Base-by-base conservation (phyloP, 495 filamentous ascomycete genomes). In the Penicillium crystallinum region DNA sequence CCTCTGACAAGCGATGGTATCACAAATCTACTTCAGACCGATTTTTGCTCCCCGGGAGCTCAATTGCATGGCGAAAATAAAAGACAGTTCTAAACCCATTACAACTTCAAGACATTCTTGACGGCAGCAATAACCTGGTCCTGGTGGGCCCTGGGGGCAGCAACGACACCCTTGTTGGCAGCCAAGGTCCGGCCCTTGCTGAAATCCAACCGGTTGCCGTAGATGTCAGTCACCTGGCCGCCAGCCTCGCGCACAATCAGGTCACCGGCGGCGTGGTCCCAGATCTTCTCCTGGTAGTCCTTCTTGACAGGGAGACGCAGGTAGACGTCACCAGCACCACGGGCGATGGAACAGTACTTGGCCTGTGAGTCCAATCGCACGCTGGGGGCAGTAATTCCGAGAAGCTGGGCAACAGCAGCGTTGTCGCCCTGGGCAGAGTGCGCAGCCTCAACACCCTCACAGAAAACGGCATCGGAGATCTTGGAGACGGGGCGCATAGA, bases 241-340 rank as follows among this genome's bases (percentile, higher is more conserved):
- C 95, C 93, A 4, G 95, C 91, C 70, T 99, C 93, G 41, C 90
- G 80, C 10, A 96, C 91, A 58, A 99, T 91, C 45, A 99, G 69
- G 54, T 95, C 91, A 30, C 93, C 93, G n/a, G 90, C 92, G 27
- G 92, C 95, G 71, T 99, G 93, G 66, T 99, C 93, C 93, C 93
- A 99, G 57, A 99, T 97, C 79, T 99, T 99, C 78, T 99, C 93
- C 72, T 95, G 83, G 70, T 97, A 99, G 21, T 84, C 83, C 63
- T 84, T 85, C 59, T 79, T 85, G 11, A 86, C 84, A 15, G 95
- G 93, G 25, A 99, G 72, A 44, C 93, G 79, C 57, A 98, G 74
- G 68, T 97, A 97, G 56, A 99, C 83, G 61, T 99, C 95, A 37
- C 91, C 93, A 6, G 91, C 91, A 21, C 93, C 93, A 53, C 93